Evolutionary conservation across 1,284 basidiomycete genomes (phyloP).

Genomic region (Heterobasidion occidentale): DNA sequence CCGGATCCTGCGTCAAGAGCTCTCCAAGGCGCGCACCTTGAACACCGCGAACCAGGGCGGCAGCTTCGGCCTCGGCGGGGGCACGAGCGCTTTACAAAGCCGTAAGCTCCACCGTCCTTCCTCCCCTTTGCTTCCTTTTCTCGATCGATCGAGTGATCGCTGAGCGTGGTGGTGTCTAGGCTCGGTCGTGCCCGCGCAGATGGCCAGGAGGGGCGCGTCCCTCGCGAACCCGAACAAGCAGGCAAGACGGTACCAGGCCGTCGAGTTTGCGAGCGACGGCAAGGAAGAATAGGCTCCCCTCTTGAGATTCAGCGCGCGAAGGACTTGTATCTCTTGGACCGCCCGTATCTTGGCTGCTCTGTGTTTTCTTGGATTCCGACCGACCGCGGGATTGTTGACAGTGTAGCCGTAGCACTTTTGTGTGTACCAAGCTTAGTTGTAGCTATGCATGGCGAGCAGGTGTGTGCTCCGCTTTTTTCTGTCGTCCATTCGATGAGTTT

Average conservation of each 20-base stretch:
- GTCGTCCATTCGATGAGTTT: too few relatives aligned
- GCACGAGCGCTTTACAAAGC: constrained; percentile 8
- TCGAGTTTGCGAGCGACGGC: constrained; percentile 64
- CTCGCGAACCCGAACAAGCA: constrained; percentile 69
- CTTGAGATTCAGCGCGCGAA: background rate
- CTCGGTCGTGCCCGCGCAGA: constrained; percentile 13
- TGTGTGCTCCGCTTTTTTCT: too few relatives aligned
- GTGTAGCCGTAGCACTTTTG: too few relatives aligned
- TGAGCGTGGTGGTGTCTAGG: constrained; percentile 14
- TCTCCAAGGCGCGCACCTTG: constrained; percentile 11
- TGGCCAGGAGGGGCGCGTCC: constrained; percentile 51
- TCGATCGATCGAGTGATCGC: background rate
- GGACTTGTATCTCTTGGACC: too few relatives aligned
- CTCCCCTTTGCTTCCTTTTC: background rate
- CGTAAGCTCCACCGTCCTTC: background rate
- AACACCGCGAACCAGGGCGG: constrained; percentile 10
- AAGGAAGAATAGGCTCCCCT: background rate
- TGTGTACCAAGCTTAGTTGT: too few relatives aligned
- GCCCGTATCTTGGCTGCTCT: too few relatives aligned
- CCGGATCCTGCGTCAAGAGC: constrained; percentile 13
- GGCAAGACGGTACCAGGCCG: constrained; percentile 54
- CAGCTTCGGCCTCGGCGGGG: constrained; percentile 9
- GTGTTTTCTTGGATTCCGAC: too few relatives aligned
- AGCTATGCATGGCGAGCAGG: too few relatives aligned
- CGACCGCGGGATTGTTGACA: too few relatives aligned